These are phyloP conservation scores for Fragosphaeria purpurea DNA, from an alignment of 2,329 filamentous ascomycete genomes.

Conservation along the genomic window DNA sequence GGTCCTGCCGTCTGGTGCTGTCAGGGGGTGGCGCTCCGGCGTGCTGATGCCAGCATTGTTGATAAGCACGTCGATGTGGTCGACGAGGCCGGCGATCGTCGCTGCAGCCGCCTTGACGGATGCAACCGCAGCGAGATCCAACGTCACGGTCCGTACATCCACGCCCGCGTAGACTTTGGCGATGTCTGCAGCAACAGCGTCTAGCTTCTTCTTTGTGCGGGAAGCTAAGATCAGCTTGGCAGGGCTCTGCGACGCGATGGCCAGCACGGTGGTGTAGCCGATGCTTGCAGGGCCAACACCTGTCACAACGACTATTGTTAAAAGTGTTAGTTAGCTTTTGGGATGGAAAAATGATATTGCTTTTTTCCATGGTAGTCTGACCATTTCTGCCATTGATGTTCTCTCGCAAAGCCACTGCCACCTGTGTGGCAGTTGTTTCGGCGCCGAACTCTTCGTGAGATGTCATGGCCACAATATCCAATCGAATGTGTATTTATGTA, in stretches of 20 bases:
- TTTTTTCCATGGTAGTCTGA: background rate
- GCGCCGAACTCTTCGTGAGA: conserved; percentile 10
- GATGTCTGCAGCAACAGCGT: conserved; percentile 29
- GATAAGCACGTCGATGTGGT: conserved; percentile 28
- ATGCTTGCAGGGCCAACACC: conserved; percentile 33
- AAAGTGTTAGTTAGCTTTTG: too few species aligned
- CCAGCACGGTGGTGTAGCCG: conserved; percentile 29
- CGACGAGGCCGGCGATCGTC: conserved; percentile 17
- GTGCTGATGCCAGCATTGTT: conserved; percentile 32
- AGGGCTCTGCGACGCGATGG: conserved; percentile 34
- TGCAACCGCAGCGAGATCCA: conserved; percentile 25
- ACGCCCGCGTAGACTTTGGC: conserved; percentile 13
- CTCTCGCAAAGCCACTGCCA: conserved; percentile 8
- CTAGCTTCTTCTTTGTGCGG: conserved; percentile 31
- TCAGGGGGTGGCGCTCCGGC: conserved; percentile 21
- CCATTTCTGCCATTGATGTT: conserved; percentile 11
- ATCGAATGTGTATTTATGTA: too few species aligned
- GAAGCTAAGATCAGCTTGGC: conserved; percentile 33
- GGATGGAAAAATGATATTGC: too few species aligned
- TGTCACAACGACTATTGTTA: conserved; percentile 18
- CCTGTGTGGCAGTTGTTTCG: conserved; percentile 13
- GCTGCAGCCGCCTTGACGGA: conserved; percentile 24
- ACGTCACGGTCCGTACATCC: conserved; percentile 16
- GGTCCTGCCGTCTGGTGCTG: conserved; percentile 21
- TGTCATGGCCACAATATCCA: conserved; percentile 6